Base-by-base conservation (phyloP, 352 stramenopile species). In the Pilasporangium apinafurcum region DNA sequence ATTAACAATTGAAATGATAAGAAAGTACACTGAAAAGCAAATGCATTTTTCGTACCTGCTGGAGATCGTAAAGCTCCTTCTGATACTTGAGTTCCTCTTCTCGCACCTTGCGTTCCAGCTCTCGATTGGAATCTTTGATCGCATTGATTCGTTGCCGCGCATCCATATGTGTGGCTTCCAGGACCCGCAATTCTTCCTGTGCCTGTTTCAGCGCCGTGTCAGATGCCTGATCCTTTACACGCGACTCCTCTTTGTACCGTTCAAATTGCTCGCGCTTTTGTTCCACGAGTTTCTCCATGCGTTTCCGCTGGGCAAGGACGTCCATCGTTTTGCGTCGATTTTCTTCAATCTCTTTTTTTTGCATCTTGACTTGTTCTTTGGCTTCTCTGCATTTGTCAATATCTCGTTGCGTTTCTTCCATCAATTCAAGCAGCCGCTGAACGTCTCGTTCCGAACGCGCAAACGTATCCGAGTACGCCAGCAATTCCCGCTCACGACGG, bases 191-290 rank as follows among this genome's bases (percentile, higher is more conserved):
- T 53, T 93, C 69, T 2, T 69, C 61, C 17, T 73, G 65, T 8
- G 74, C 73, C 1, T 53, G 57, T 34, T 62, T 45, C 1, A 91
- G 60, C n/a, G 74, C 75, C 13, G 77, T 67, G 24, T 65, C 66
- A 4, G 73, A 68, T 1, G 68, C 70, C 48, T 77, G 62, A 25
- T 87, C 75, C 43, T 85, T 85, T 28, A 73, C 53, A 14, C 63
- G 66, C 24, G 64, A 61, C 36, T 93, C 78, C n/a, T 71, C 60
- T 26, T 77, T 83, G 51, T 70, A 86, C 26, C 62, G 67, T 29
- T 78, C 61, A 24, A 91, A 62, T 38, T 86, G 66, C 29, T 80
- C 62, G 24, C 65, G 81, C 47, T 89, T 88, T 31, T 86, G 74
- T 37, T 83, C 67, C 14, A 80, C 38, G 2, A 84, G 29, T 43